Base-by-base conservation (phyloP, 257 asterid genomes). In the Cruciata laevipes region DNA sequence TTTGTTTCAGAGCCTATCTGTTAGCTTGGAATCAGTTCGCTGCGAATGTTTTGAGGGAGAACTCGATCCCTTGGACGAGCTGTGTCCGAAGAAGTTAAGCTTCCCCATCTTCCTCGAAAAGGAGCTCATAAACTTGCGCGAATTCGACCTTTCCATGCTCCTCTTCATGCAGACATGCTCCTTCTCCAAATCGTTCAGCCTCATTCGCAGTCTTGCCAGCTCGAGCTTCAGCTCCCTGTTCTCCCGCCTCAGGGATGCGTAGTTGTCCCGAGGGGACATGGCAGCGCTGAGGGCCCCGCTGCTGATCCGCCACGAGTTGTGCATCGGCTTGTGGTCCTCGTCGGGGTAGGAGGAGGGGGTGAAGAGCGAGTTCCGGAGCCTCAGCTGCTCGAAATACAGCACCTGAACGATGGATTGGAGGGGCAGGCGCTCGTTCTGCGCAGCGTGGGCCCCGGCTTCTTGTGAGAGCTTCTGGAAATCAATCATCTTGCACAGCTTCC, bases 401-500 rank as follows among this genome's bases (percentile, higher is more conserved):
- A 90, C 99, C 73, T 93, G 99, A 56, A 93, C 97, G 23, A 90
- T 86, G 16, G 99, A 88, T 73, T 93, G 99, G 82, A 90, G 74
- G 0, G 99, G 91, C 37, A 93, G 99, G 65, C 97, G 94, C 55
- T 93, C 99, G 71, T 90, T 93, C 77, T 90, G 97, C 18, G 99
- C 99, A 8, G 99, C 98, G 6, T 93, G 98, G 3, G 97, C 87
- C 4, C 98, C 97, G 0, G 97, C 96, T 81, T 93, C 97, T 61
- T 82, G 91, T 53, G 97, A 83, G 42, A 93, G 85, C 67, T 90
- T 93, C 79, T 93, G 97, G 60, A 90, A 90, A 76, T 93, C 97
- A 1, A 90, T 82, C 86, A 89, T 66, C 75, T 83, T 90, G 89
- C 96, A 82, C 17, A 93, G 87, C 74, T 80, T 87, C 76, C 84